phyloP scores from a whole-genome alignment of 1,139 yeast species.

The Candida freyschussii region DNA sequence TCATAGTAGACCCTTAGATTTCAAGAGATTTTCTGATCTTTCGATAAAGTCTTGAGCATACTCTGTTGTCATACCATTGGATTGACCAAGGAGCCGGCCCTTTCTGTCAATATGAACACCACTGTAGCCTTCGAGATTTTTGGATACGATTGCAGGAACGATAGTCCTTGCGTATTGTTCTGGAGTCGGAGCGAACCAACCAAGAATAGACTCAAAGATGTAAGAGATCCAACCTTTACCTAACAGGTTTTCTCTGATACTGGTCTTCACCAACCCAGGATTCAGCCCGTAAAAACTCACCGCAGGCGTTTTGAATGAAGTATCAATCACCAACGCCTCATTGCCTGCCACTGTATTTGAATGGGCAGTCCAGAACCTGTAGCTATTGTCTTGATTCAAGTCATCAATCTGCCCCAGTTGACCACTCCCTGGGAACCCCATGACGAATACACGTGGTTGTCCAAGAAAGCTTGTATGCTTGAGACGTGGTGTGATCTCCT shows the following conservation, averaged over 20 bases:
- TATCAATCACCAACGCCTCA: conserved; percentile 30
- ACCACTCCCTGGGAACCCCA: conserved; percentile 35
- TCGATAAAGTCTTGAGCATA: conserved; percentile 28
- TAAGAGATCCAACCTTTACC: conserved; percentile 28
- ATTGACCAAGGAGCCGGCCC: conserved; percentile 25
- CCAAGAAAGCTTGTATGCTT: conserved; percentile 16
- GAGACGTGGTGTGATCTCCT: conserved; percentile 24
- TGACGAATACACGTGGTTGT: conserved; percentile 28
- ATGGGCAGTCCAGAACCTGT: conserved; percentile 28
- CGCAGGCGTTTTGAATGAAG: conserved; percentile 19
- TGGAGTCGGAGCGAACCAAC: conserved; percentile 29
- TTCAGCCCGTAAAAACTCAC: conserved; percentile 31
- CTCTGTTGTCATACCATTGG: conserved; percentile 27
- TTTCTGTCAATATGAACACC: conserved; percentile 30
- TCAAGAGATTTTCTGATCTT: too few species aligned
- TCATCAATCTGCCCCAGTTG: conserved; percentile 31
- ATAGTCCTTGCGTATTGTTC: conserved; percentile 30
- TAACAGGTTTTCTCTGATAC: conserved; percentile 29
- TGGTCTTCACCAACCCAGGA: conserved; percentile 34
- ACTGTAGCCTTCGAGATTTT: conserved; percentile 26
- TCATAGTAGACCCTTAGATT: too few species aligned
- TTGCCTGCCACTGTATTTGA: conserved; percentile 38
- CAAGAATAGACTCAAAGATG: conserved; percentile 27
- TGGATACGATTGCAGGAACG: conserved; percentile 29
- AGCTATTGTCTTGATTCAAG: conserved; percentile 30